phyloP scores from a whole-genome alignment of 306 rosid species.

The Gastrolobium villosum region DNA sequence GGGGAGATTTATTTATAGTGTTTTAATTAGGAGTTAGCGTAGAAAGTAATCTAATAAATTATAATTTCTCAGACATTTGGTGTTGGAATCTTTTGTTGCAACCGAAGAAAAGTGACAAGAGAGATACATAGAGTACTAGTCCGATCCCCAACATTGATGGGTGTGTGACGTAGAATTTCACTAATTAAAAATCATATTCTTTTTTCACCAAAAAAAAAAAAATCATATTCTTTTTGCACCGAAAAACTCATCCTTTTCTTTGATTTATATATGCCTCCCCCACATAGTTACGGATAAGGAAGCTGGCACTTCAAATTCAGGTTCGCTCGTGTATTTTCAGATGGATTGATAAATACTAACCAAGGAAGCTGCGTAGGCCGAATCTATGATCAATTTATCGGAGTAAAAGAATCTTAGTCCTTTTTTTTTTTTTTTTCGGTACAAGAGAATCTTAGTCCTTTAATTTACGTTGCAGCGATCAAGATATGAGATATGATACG shows the following conservation, averaged over 20 bases:
- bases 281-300: constrained; percentile 37
- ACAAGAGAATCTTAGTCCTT: too few relatives aligned
- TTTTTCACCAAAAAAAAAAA: too few relatives aligned
- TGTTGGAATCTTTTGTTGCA: constrained; percentile 61
- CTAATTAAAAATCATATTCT: constrained; percentile 22
- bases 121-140: constrained; percentile 26
- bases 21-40: constrained; percentile 36
- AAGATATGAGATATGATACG: too few relatives aligned
- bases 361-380: neutral
- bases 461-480: too few relatives aligned
- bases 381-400: neutral
- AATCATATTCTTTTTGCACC: neutral
- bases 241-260: neutral
- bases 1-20: neutral
- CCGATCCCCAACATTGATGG: constrained; percentile 53
- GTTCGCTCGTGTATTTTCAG: neutral
- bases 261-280: neutral
- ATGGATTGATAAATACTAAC: neutral
- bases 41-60: constrained; percentile 38
- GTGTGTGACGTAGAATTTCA: constrained; percentile 50
- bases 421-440: too few relatives aligned
- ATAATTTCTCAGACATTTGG: constrained; percentile 39
- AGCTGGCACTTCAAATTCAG: constrained; percentile 39
- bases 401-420: neutral
- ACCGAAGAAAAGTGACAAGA: constrained; percentile 35